Evolutionary conservation across 148 eudicot genomes (phyloP).

Genomic region (Drosera capensis): DNA sequence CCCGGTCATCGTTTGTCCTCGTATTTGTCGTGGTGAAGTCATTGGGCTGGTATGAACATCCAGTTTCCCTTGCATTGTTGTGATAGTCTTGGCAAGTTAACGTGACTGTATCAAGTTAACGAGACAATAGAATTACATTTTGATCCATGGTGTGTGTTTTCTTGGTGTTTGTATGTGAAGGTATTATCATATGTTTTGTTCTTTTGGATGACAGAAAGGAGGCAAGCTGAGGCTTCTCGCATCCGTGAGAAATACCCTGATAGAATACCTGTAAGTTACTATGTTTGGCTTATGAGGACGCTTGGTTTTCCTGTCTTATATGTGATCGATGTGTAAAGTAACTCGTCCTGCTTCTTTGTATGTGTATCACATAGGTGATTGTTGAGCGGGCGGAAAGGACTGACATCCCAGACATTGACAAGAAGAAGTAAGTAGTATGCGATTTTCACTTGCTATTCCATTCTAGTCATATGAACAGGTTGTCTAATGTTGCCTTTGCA

Average conservation of each 20-base stretch:
- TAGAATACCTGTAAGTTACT: constrained; percentile 73
- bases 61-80: too few species aligned
- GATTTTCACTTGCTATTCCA: background rate
- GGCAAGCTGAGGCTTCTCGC: constrained; percentile 95
- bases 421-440: constrained; percentile 54
- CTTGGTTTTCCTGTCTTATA: background rate
- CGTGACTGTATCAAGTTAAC: too few species aligned
- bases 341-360: background rate
- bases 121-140: too few species aligned
- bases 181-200: too few species aligned
- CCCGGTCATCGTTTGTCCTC: too few species aligned
- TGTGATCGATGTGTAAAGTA: background rate
- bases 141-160: too few species aligned
- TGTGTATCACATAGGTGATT: constrained; percentile 39
- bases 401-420: constrained; percentile 92
- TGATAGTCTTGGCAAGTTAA: too few species aligned
- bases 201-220: constrained; percentile 37
- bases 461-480: background rate
- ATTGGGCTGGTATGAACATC: too few species aligned
- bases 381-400: constrained; percentile 92
- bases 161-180: too few species aligned
- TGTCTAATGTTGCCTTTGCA: background rate
- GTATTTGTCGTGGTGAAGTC: too few species aligned
- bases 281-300: background rate
- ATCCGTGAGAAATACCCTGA: constrained; percentile 95